Evolutionary conservation across 2,329 filamentous ascomycete genomes (phyloP).

Genomic region (Magnaporthiopsis rhizophila): DNA sequence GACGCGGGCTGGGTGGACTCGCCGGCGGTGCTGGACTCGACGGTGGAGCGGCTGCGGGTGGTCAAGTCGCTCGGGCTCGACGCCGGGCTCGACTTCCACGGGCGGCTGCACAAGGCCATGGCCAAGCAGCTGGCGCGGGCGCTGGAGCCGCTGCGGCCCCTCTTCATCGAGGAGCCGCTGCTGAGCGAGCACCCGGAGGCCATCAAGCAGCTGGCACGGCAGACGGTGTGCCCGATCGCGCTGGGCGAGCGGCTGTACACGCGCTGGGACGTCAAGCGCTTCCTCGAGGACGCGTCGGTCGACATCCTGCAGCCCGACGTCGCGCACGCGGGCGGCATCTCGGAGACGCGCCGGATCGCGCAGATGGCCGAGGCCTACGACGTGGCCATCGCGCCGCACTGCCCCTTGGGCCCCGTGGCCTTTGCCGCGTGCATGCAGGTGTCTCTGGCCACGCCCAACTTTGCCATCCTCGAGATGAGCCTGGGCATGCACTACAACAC

Average conservation of each 20-base stretch:
- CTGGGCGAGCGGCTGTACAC: slow-evolving; percentile 57
- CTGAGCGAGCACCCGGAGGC: slow-evolving; percentile 53
- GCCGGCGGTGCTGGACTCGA: slow-evolving; percentile 45
- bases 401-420: slow-evolving; percentile 57
- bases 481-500: slow-evolving; percentile 64
- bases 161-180: slow-evolving; percentile 62
- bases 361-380: slow-evolving; percentile 59
- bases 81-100: slow-evolving; percentile 62
- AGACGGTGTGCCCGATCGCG: slow-evolving; percentile 53
- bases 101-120: slow-evolving; percentile 61
- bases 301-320: slow-evolving; percentile 61
- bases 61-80: slow-evolving; percentile 59
- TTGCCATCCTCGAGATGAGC: slow-evolving; percentile 62
- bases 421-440: slow-evolving; percentile 59
- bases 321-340: slow-evolving; percentile 56
- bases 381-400: slow-evolving; percentile 57
- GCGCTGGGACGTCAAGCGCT: slow-evolving; percentile 58
- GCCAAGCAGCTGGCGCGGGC: slow-evolving; percentile 57
- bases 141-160: slow-evolving; percentile 51
- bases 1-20: slow-evolving; percentile 61
- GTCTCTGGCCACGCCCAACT: slow-evolving; percentile 46
- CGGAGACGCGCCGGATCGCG: slow-evolving; percentile 54
- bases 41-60: slow-evolving; percentile 51
- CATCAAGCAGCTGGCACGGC: slow-evolving; percentile 47
- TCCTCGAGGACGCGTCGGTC: slow-evolving; percentile 52